phyloP scores from a whole-genome alignment of 1,284 basidiomycete genomes.

The Moniliella sp. region DNA sequence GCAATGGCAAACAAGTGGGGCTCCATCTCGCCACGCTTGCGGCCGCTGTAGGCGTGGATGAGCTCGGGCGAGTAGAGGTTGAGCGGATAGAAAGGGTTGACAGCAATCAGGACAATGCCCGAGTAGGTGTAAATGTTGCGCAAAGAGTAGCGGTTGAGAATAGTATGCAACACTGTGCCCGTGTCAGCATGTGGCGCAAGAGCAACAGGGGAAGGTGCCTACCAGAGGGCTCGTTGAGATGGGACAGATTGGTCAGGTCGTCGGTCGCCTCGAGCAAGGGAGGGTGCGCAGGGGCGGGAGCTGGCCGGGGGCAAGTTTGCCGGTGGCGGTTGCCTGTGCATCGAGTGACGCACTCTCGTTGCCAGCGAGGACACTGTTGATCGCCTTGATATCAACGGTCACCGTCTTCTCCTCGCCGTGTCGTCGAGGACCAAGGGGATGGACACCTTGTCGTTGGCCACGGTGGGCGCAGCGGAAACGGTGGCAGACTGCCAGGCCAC shows the following conservation, averaged over 20 bases:
- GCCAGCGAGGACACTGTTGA: constrained; percentile 4
- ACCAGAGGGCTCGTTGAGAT: constrained; percentile 95
- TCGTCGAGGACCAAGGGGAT: constrained; percentile 26
- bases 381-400: constrained; percentile 11
- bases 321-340: no score
- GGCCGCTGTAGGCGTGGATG: constrained; percentile 84
- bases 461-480: constrained; percentile 37
- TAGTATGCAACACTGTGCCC: constrained; percentile 67
- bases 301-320: no score
- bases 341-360: neutral
- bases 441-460: constrained; percentile 12
- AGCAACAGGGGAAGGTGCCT: constrained; percentile 13
- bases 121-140: constrained; percentile 97
- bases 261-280: constrained; percentile 94
- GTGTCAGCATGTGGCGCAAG: neutral
- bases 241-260: constrained; percentile 87
- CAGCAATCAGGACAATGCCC: constrained; percentile 84
- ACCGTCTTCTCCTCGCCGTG: constrained; percentile 19
- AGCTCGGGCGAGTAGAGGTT: constrained; percentile 64
- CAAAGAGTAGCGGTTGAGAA: constrained; percentile 82
- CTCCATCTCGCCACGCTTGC: constrained; percentile 77
- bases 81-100: constrained; percentile 80
- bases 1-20: constrained; percentile 97
- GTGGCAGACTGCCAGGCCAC: constrained; percentile 75
- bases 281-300: constrained; percentile 81